Conservation (phyloP, 768 basidiomycete genomes). For the Saitozyma podzolica region DNA sequence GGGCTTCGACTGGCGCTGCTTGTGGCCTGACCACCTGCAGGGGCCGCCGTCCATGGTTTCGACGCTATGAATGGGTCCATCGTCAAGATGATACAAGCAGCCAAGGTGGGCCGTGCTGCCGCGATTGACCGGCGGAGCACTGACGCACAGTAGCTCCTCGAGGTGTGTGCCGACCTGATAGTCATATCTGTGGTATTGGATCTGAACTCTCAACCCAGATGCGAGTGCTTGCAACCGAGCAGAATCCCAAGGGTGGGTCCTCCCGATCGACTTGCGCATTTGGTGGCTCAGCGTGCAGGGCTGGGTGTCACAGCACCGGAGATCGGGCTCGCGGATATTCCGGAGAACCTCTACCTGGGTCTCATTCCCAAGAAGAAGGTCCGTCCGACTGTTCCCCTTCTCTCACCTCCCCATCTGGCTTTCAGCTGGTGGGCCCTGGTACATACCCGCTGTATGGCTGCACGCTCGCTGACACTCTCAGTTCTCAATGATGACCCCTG, state of each 20-base stretch:
- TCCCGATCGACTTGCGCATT: not conserved
- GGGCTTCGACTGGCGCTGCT: too few relatives aligned
- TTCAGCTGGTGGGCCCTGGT: not conserved
- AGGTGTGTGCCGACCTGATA: constrained; percentile 1
- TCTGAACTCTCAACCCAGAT: constrained; percentile 59
- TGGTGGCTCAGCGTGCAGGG: constrained; percentile 53
- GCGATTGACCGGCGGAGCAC: not conserved
- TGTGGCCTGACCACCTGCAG: constrained; percentile 28
- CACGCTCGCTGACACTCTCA: constrained; percentile 22
- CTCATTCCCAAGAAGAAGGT: constrained; percentile 64
- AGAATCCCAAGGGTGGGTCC: constrained; percentile 71
- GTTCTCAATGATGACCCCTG: constrained; percentile 81
- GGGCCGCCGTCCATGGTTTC: constrained; percentile 64
- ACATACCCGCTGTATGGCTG: not conserved
- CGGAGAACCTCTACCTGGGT: constrained; percentile 33
- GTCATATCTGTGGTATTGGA: not conserved
- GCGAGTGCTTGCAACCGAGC: constrained; percentile 78
- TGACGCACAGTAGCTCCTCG: constrained; percentile 10
- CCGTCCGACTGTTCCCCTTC: not conserved
- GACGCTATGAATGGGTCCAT: constrained; percentile 68
- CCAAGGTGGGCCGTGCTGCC: constrained; percentile 58
- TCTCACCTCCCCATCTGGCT: not conserved
- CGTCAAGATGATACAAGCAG: constrained; percentile 74
- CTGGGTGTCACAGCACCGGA: constrained; percentile 70
- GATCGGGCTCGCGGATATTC: constrained; percentile 56